Evolutionary conservation across 2,329 filamentous ascomycete genomes (phyloP).

Genomic region (Fusarium sp.): DNA sequence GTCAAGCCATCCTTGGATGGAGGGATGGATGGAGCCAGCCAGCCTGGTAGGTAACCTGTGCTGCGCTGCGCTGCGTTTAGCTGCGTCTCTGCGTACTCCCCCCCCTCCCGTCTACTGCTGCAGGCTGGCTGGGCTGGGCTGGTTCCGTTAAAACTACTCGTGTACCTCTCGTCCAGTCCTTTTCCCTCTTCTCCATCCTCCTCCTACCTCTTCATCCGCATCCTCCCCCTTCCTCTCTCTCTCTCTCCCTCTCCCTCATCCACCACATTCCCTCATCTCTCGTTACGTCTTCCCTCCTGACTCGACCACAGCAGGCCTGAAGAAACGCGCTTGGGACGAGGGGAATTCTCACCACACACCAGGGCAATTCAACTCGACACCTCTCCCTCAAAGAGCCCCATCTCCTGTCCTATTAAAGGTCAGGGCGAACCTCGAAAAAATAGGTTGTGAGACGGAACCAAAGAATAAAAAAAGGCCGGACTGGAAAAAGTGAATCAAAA

Average conservation of each 20-base stretch:
- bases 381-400: conserved; percentile 32
- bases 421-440: conserved; percentile 40
- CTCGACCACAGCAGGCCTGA: conserved; percentile 53
- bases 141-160: conserved; percentile 53
- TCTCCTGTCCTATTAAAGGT: conserved; percentile 45
- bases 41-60: too few relatives aligned
- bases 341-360: conserved; percentile 45
- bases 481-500: conserved; percentile 48
- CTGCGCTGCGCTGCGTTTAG: neutral
- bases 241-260: conserved; percentile 50
- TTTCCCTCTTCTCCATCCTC: conserved; percentile 66
- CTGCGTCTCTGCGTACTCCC: conserved; percentile 9
- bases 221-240: conserved; percentile 55
- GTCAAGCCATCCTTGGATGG: conserved; percentile 3
- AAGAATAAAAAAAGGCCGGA: conserved; percentile 37
- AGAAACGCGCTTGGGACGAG: conserved; percentile 50
- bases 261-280: conserved; percentile 66
- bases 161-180: conserved; percentile 65
- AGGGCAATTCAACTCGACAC: conserved; percentile 36
- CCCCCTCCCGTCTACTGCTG: conserved; percentile 12
- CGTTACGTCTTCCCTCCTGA: conserved; percentile 61
- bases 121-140: conserved; percentile 24
- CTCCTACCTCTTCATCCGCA: conserved; percentile 62
- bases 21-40: neutral
- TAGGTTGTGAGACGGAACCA: conserved; percentile 41